phyloP scores from a whole-genome alignment of 371 early-diverging fungal genomes.

The Mortierella sp. region DNA sequence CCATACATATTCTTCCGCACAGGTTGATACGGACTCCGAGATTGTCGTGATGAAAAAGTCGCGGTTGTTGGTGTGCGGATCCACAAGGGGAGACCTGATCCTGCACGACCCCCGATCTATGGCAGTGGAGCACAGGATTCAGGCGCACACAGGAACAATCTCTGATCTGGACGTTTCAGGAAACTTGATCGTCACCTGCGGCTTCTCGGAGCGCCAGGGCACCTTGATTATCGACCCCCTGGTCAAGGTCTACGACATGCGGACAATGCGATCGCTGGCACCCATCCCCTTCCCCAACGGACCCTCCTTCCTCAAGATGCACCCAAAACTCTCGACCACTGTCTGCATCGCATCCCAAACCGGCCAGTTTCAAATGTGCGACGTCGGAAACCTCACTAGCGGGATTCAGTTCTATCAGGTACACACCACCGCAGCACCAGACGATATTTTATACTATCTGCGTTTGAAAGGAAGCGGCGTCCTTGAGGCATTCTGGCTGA shows the following conservation, averaged over 20 bases:
- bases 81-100: slow-evolving; percentile 74
- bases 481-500: not conserved
- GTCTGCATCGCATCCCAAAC: slow-evolving; percentile 78
- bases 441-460: too few species aligned
- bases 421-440: not conserved
- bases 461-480: not conserved
- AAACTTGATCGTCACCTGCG: slow-evolving; percentile 82
- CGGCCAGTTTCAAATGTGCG: slow-evolving; percentile 82
- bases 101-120: slow-evolving; percentile 79
- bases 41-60: slow-evolving; percentile 80
- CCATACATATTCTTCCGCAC: not conserved
- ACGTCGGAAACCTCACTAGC: slow-evolving; percentile 71
- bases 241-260: slow-evolving; percentile 88
- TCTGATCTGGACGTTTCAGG: slow-evolving; percentile 84
- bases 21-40: slow-evolving; percentile 65
- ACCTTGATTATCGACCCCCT: slow-evolving; percentile 79
- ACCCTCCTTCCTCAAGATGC: slow-evolving; percentile 79
- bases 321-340: slow-evolving; percentile 77
- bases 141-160: slow-evolving; percentile 83
- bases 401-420: slow-evolving; percentile 79
- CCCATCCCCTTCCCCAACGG: slow-evolving; percentile 82
- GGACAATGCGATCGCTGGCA: slow-evolving; percentile 78
- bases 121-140: slow-evolving; percentile 76
- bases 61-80: slow-evolving; percentile 78
- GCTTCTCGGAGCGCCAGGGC: slow-evolving; percentile 79